Evolutionary conservation across 148 eudicot genomes (phyloP).

Genomic region (Nepenthes gracilis): DNA sequence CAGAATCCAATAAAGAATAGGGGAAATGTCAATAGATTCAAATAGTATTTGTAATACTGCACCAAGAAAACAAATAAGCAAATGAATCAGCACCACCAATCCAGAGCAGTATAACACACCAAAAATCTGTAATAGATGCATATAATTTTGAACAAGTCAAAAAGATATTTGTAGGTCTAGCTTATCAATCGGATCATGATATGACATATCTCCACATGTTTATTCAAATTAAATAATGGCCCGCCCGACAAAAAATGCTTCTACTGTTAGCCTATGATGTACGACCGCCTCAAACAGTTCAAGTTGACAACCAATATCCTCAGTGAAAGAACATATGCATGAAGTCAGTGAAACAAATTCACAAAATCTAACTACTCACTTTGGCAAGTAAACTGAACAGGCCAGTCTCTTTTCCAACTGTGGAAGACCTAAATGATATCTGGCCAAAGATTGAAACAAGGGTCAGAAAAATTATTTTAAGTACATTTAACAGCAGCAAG

Average conservation of each 20-base stretch:
- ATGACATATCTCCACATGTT: too few species aligned
- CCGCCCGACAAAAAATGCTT: too few species aligned
- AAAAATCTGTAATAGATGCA: not conserved
- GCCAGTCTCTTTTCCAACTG: constrained; percentile 32
- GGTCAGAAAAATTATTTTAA: constrained; percentile 1
- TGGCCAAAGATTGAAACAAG: constrained; percentile 17
- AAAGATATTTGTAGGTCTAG: not conserved
- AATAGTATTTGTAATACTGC: constrained; percentile 61
- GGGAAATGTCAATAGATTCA: constrained; percentile 59
- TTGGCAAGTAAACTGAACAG: constrained; percentile 33
- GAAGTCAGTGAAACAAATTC: not conserved
- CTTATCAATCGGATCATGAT: too few species aligned
- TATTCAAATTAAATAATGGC: too few species aligned
- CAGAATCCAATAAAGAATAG: constrained; percentile 36
- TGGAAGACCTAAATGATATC: constrained; percentile 44
- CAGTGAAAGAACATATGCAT: not conserved
- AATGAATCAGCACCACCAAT: constrained; percentile 2
- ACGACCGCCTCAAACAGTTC: too few species aligned
- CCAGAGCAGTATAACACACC: not conserved
- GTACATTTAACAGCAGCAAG: not conserved
- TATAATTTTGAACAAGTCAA: not conserved
- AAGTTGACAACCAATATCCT: too few species aligned
- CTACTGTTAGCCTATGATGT: too few species aligned
- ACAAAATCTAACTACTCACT: constrained; percentile 30
- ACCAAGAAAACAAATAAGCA: constrained; percentile 2